These are phyloP conservation scores for Aspergillus ochraceoroseus DNA, from an alignment of 2,329 filamentous ascomycete species.

Conservation along the genomic window DNA sequence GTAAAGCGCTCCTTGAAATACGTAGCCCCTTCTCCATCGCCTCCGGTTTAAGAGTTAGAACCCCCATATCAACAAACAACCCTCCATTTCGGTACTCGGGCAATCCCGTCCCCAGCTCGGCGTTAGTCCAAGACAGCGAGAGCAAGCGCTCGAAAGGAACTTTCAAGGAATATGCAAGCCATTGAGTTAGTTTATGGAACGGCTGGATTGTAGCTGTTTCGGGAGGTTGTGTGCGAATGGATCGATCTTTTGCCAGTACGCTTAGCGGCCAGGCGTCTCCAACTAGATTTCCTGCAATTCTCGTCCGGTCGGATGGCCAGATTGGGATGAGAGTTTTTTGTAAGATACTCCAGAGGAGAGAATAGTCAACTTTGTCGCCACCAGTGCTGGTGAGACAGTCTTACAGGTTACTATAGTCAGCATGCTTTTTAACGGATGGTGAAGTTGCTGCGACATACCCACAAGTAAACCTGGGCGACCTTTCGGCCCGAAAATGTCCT, in stretches of 20 bases:
- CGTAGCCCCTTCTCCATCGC: conserved; percentile 44
- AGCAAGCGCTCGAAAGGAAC: conserved; percentile 57
- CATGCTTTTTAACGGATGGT: too few species aligned
- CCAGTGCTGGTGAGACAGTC: conserved; percentile 40
- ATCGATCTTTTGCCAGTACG: conserved; percentile 17
- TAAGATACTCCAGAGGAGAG: conserved; percentile 42
- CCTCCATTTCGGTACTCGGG: conserved; percentile 70
- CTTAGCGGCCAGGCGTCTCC: conserved; percentile 51
- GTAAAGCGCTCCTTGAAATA: conserved; percentile 40
- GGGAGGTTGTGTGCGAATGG: conserved; percentile 1
- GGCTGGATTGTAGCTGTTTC: conserved; percentile 42
- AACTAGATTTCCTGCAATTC: conserved; percentile 41
- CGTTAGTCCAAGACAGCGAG: conserved; percentile 49
- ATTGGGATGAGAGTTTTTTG: conserved; percentile 47
- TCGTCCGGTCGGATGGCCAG: conserved; percentile 47
- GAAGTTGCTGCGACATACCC: conserved; percentile 32
- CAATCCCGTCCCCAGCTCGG: conserved; percentile 59
- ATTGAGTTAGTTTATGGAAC: conserved; percentile 64
- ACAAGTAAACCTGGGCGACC: conserved; percentile 49
- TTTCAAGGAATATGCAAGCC: conserved; percentile 68
- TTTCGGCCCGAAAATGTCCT: conserved; percentile 41
- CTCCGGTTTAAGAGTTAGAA: conserved; percentile 49
- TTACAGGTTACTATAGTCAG: conserved; percentile 17
- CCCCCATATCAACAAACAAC: conserved; percentile 58
- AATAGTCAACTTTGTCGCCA: conserved; percentile 35